A percentile compares a stretch with the other conserved stretches of the same genome.
phyloP scores from a whole-genome alignment of 129 eudicot species.

The Flaveria ramosissima region DNA sequence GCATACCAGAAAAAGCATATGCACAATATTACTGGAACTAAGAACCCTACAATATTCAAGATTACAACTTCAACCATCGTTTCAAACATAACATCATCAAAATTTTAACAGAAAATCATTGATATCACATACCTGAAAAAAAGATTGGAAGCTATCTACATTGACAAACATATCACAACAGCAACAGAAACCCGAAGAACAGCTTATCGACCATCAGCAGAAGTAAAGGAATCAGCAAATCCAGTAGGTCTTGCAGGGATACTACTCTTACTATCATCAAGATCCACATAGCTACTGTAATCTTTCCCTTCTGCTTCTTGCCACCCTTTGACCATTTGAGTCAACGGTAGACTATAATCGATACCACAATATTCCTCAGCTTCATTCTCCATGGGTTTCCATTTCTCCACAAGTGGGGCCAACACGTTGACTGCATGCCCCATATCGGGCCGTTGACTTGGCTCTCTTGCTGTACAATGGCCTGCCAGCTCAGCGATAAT shows the following conservation, averaged over 20 bases:
- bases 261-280: slow-evolving; percentile 89
- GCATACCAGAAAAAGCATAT: too few relatives aligned
- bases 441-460: slow-evolving; percentile 92
- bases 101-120: slow-evolving; percentile 6
- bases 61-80: slow-evolving; percentile 6
- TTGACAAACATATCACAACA: slow-evolving; percentile 3
- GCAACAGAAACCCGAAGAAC: neutral
- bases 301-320: slow-evolving; percentile 91
- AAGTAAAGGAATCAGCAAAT: slow-evolving; percentile 92
- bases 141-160: slow-evolving; percentile 45
- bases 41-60: slow-evolving; percentile 10
- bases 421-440: slow-evolving; percentile 89
- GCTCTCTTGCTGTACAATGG: slow-evolving; percentile 96
- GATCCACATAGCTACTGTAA: slow-evolving; percentile 54
- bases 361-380: slow-evolving; percentile 89
- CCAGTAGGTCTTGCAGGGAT: slow-evolving; percentile 95
- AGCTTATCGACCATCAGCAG: slow-evolving; percentile 82
- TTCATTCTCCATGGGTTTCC: slow-evolving; percentile 86
- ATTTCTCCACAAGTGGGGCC: slow-evolving; percentile 88
- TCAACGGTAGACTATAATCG: slow-evolving; percentile 90
- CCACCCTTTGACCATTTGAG: slow-evolving; percentile 98
- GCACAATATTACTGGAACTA: neutral
- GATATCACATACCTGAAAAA: neutral
- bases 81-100: slow-evolving; percentile 26
- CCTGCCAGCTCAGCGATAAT: slow-evolving; percentile 85